phyloP scores from a whole-genome alignment of 176 grass and related monocot species.

The Oryza officinalis region DNA sequence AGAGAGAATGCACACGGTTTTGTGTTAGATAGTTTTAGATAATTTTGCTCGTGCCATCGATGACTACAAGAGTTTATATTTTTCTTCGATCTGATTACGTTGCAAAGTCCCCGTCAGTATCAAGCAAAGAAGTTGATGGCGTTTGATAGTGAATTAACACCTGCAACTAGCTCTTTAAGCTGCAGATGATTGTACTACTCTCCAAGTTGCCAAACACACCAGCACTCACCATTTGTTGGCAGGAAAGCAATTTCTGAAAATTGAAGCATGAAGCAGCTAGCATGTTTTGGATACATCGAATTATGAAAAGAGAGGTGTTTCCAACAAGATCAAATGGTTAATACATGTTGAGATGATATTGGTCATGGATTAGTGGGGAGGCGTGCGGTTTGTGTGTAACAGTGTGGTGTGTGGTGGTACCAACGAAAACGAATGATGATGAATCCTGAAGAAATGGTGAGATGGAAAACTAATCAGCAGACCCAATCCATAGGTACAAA shows the following conservation, averaged over 20 bases:
- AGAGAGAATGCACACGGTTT: background rate
- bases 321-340: background rate
- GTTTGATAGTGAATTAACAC: background rate
- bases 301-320: background rate
- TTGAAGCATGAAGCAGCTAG: too few species aligned
- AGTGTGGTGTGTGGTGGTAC: background rate
- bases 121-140: background rate
- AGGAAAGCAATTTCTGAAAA: background rate
- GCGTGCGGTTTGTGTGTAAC: background rate
- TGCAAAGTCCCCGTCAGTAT: background rate
- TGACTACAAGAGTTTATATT: background rate
- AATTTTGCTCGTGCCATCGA: background rate
- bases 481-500: background rate
- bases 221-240: background rate
- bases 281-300: background rate
- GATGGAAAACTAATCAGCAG: background rate
- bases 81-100: background rate
- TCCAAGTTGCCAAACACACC: background rate
- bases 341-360: background rate
- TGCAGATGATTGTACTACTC: background rate
- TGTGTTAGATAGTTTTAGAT: background rate
- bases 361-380: background rate
- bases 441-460: background rate
- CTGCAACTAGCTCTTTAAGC: background rate
- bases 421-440: background rate